Evolutionary conservation across 2,329 filamentous ascomycete species (phyloP).

Genomic region (Cercospora zeina): DNA sequence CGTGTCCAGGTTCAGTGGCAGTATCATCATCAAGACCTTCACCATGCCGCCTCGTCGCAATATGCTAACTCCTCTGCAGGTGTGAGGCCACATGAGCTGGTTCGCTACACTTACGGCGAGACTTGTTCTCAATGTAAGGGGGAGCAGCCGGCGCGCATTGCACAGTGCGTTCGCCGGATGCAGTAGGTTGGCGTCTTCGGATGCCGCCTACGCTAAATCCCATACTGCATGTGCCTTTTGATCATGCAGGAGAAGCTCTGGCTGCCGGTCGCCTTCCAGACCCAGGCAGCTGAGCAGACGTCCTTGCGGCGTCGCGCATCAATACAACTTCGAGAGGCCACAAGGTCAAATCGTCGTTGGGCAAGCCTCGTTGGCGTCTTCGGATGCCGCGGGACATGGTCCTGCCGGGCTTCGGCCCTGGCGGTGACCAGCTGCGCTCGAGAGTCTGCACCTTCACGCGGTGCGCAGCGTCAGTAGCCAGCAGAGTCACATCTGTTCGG

Average conservation of each 20-base stretch:
- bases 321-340: constrained; percentile 12
- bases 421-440: constrained; percentile 10
- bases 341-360: constrained; percentile 12
- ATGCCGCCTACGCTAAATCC: constrained; percentile 13
- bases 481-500: background rate
- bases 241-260: constrained; percentile 1
- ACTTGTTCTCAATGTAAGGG: constrained; percentile 12
- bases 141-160: constrained; percentile 7
- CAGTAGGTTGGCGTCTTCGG: constrained; percentile 7
- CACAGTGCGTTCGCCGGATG: background rate
- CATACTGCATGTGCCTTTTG: constrained; percentile 1
- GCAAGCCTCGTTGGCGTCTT: constrained; percentile 6
- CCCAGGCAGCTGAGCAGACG: background rate
- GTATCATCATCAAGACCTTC: background rate
- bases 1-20: constrained; percentile 5
- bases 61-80: constrained; percentile 3
- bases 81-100: constrained; percentile 4
- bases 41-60: background rate
- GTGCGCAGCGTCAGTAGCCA: constrained; percentile 10
- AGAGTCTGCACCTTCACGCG: constrained; percentile 12
- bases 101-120: constrained; percentile 12
- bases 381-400: constrained; percentile 4
- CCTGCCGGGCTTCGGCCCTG: constrained; percentile 7
- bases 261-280: constrained; percentile 3
- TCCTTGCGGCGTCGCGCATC: background rate